Conservation (phyloP, 805 yeast genomes). For the Candida ascalaphidarum region DNA sequence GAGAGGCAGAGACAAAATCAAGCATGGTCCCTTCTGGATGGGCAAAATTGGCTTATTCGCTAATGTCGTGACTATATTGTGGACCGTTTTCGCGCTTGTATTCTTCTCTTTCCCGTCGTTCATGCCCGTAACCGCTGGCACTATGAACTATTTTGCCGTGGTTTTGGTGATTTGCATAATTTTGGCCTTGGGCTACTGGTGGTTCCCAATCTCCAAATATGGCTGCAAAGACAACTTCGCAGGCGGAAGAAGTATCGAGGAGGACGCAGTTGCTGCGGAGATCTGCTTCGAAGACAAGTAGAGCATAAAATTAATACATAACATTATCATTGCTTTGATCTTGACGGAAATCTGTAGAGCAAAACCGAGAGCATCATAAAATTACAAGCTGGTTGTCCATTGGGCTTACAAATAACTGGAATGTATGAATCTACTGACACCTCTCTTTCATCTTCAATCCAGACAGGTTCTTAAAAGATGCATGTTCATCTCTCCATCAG, state of each 20-base stretch:
- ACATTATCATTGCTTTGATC: too few relatives aligned
- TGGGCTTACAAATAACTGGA: neutral
- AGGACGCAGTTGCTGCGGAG: slow-evolving; percentile 36
- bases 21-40: slow-evolving; percentile 34
- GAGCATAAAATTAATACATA: too few relatives aligned
- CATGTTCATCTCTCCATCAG: slow-evolving; percentile 37
- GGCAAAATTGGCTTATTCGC: slow-evolving; percentile 28
- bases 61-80: slow-evolving; percentile 22
- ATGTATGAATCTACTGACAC: slow-evolving; percentile 43
- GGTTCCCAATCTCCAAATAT: slow-evolving; percentile 30
- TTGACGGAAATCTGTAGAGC: too few relatives aligned
- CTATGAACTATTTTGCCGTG: slow-evolving; percentile 20
- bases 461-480: slow-evolving; percentile 42
- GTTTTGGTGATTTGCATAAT: slow-evolving; percentile 21
- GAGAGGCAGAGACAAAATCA: slow-evolving; percentile 28
- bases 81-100: slow-evolving; percentile 29
- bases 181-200: slow-evolving; percentile 32
- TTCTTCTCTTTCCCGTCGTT: slow-evolving; percentile 29
- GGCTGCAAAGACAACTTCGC: slow-evolving; percentile 32
- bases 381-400: too few relatives aligned
- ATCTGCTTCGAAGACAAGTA: slow-evolving; percentile 26
- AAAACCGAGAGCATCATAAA: neutral
- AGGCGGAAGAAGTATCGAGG: slow-evolving; percentile 30
- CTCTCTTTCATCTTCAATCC: slow-evolving; percentile 41
- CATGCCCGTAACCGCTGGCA: slow-evolving; percentile 19